Evolutionary conservation across 2,329 filamentous ascomycete species (phyloP).

Genomic region (Lasiodiplodia sp.): DNA sequence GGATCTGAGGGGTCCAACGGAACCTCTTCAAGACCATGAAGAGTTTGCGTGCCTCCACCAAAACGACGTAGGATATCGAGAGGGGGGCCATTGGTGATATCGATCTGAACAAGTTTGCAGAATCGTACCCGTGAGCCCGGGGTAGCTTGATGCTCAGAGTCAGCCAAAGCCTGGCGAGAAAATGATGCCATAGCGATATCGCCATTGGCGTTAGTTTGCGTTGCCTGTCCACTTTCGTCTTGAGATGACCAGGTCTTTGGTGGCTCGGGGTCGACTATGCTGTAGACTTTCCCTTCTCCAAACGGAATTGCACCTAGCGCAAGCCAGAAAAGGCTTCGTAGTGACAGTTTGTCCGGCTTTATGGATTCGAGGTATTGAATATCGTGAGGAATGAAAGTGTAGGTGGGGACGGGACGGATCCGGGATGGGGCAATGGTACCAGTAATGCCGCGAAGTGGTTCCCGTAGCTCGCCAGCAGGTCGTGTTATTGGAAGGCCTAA

Average conservation of each 20-base stretch:
- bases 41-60: neutral
- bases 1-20: neutral
- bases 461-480: neutral
- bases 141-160: neutral
- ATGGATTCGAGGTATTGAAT: neutral
- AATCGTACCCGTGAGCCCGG: neutral
- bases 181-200: neutral
- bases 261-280: neutral
- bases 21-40: neutral
- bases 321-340: conserved; percentile 2
- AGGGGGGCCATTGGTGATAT: neutral
- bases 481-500: neutral
- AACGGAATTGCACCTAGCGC: neutral
- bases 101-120: neutral
- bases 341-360: neutral
- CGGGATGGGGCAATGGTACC: neutral
- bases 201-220: neutral
- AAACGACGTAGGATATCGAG: neutral
- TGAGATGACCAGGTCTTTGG: neutral
- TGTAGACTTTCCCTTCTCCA: neutral
- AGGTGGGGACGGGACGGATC: neutral
- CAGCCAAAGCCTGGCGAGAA: neutral
- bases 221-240: neutral
- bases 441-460: neutral
- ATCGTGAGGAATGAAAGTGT: neutral